Conservation (phyloP, 2,329 filamentous ascomycete species). For the Sphaerulina vaccinii region DNA sequence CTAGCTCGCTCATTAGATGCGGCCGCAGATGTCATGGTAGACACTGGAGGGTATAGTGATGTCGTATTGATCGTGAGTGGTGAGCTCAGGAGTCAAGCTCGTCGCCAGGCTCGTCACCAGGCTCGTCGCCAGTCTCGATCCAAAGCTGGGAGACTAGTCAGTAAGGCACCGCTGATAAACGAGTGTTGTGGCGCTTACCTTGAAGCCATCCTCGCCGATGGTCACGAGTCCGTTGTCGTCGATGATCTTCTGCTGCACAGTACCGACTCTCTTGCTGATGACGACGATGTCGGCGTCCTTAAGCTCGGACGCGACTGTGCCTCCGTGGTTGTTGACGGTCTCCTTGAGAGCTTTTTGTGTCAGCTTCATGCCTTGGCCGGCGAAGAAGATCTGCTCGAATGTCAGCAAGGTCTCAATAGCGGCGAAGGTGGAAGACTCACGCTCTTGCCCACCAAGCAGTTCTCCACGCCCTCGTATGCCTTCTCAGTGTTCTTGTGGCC, state of each 20-base stretch:
- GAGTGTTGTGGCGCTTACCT: not conserved
- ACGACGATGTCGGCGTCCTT: conserved; percentile 18
- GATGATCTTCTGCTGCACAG: conserved; percentile 25
- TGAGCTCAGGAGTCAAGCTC: not conserved
- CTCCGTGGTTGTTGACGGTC: conserved; percentile 7
- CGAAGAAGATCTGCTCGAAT: conserved; percentile 4
- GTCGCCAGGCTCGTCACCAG: conserved; percentile 1
- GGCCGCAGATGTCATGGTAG: not conserved
- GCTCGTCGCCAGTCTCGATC: conserved; percentile 5
- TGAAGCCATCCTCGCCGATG: conserved; percentile 23
- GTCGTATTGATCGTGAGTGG: not conserved
- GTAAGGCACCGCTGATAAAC: not conserved
- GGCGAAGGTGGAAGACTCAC: not conserved
- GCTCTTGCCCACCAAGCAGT: conserved; percentile 8
- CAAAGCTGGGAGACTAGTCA: not conserved
- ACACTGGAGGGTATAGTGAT: not conserved
- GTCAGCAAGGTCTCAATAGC: not conserved
- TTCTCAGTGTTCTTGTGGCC: not conserved
- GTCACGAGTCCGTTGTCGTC: conserved; percentile 16
- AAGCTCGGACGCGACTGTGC: conserved; percentile 12
- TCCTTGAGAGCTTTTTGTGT: conserved; percentile 1
- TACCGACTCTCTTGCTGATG: conserved; percentile 19
- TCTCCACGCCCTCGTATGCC: not conserved
- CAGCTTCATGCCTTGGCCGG: conserved; percentile 6
- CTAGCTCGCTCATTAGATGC: conserved; percentile 1